Evolutionary conservation across 2,329 filamentous ascomycete species (phyloP), one percentile per base, ranked within the genome.

Genomic region (Phyllosticta paracitricarpa): DNA sequence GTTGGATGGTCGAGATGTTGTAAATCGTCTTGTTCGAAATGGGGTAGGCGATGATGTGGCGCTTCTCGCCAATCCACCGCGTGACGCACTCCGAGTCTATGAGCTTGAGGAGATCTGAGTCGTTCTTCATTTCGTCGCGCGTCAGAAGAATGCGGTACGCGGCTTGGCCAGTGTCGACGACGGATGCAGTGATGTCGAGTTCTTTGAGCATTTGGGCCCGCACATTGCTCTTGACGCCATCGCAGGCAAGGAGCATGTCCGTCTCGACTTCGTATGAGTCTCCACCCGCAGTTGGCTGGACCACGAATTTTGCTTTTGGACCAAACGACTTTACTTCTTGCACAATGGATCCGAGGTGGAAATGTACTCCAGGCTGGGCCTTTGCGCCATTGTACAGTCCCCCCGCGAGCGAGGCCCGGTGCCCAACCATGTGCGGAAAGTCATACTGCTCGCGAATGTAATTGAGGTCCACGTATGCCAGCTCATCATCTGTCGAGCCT

Each of bases 351-450:
- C 81, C 79, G 69, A 92, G 88, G 74, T 86, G 81, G 75, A 93
- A 91, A 6, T 73, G 84, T 70, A 93, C 85, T 6, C 77, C 77
- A 19, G 80, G 71, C 67, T 89, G 80, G 55, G 78, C 76, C 67
- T 84, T 77, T 74, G 89, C 92, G n/a, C 82, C 88, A 56, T 87
- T 79, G 72, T 85, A 91, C 33, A 93, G 75, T 5, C 82, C 82
- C 40, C 82, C 82, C 5, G 89, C 88, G 3, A 93, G 80, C 8
- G 86, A 88, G 0, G 86, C 81, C 22, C 89, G 84, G 71, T 94
- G 89, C 7, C 88, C 89, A 4, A 89, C 88, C 82, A 89, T 91
- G 75, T 93, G 89, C 0, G 88, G 85, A 70, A 88, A 91, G 40
- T 83, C 83, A 69, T 91, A 93, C 33, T 82, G 85, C 8, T 82